Evolutionary conservation across 1,284 basidiomycete genomes (phyloP), one percentile per base, ranked within the genome.

Genomic region (Moniliophthora roreri): DNA sequence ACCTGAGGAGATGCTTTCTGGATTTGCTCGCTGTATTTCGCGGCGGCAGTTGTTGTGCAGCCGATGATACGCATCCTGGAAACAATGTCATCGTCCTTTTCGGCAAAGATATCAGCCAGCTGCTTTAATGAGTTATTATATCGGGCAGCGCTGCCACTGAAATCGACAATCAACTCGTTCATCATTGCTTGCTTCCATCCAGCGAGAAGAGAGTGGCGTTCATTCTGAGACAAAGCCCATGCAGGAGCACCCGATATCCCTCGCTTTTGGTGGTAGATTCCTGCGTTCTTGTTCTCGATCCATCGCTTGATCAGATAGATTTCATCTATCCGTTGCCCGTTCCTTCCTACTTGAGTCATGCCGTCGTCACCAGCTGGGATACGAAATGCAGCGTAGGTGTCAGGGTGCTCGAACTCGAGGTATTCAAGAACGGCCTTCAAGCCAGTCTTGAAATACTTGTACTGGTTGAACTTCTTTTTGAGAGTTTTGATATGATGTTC

Each of bases 21-120:
- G 21, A 87, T 74, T 34, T 69, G 68, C 6, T 72, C 67, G 0
- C 69, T 67, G 56, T 81, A 84, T 60, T 79, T 87, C 1, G 85
- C 84, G 0, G 85, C 85, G 1, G 74, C 85, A 0, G 84, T 87
- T 0, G 85, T 85, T 0, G 84, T 87, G 56, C 84, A 86, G 0
- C 76, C 85, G 11, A 87, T 80, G 49, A 87, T 80, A n/a, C 78
- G 71, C 64, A 82, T 84, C 37, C 49, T 61, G n/a, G 60, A 62
- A 16, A 87, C 60, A 4, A 76, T 59, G 0, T 59, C 65, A 0
- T 64, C 65, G 0, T 70, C 70, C 4, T 67, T 70, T 52, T 77
- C 68, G 2, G 58, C 59, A 39, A 67, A 78, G 28, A 69, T 72
- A n/a, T 67, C 66, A 0, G 64, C 60, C 8, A 84, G 50, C 13